phyloP scores from a whole-genome alignment of 768 basidiomycete species.

The Boletus pseudopeckii region DNA sequence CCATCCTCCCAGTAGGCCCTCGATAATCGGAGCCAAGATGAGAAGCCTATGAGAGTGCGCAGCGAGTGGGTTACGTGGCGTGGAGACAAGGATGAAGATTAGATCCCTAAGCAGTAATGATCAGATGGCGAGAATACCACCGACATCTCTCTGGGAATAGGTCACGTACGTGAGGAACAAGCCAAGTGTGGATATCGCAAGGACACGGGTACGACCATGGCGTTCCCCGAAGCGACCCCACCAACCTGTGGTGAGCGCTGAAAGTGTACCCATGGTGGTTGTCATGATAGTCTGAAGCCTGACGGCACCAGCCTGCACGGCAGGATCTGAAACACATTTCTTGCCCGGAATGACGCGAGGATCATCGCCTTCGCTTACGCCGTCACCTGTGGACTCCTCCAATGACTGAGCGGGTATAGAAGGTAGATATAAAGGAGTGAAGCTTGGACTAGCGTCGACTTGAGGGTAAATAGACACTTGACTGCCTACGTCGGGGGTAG shows the following conservation, averaged over 20 bases:
- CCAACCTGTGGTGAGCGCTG: constrained; percentile 79
- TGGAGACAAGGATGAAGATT: constrained; percentile 76
- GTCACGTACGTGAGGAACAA: constrained; percentile 66
- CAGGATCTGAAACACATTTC: constrained; percentile 45
- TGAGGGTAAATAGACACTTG: constrained; percentile 1
- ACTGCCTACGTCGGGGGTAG: background rate
- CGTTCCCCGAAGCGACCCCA: constrained; percentile 82
- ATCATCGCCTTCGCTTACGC: constrained; percentile 36
- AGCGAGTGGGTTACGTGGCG: constrained; percentile 53
- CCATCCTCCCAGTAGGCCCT: constrained; percentile 81
- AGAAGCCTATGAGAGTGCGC: constrained; percentile 71
- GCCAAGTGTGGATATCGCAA: constrained; percentile 64
- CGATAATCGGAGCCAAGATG: constrained; percentile 71
- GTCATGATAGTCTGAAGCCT: constrained; percentile 75
- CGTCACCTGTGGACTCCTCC: constrained; percentile 21
- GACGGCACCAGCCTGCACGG: constrained; percentile 66
- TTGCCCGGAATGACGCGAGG: constrained; percentile 37
- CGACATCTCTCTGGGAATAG: constrained; percentile 11
- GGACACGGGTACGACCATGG: constrained; percentile 71
- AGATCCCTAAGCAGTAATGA: constrained; percentile 53
- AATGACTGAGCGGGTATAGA: constrained; percentile 2
- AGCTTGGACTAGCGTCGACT: constrained; percentile 4
- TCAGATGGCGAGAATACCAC: background rate
- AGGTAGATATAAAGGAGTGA: constrained; percentile 12
- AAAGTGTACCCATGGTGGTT: constrained; percentile 72